Conservation (phyloP, 305 asterid species). For the Fraxinus latifolia region DNA sequence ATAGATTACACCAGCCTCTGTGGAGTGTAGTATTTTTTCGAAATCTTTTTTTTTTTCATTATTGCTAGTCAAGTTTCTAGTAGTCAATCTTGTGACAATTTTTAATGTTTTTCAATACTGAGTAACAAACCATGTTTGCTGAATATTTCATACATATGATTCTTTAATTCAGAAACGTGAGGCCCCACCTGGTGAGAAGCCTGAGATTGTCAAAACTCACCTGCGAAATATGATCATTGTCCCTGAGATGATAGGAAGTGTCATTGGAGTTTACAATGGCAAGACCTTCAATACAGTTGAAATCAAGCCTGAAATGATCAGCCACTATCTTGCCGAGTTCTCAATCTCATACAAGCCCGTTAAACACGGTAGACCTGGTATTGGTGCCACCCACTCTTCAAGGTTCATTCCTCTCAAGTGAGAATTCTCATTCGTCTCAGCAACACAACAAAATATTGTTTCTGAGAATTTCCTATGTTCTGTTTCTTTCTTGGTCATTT, state of each 20-base stretch:
- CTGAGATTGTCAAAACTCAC: slow-evolving; percentile 69
- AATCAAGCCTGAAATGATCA: slow-evolving; percentile 84
- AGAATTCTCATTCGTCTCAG: background rate
- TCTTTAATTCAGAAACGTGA: slow-evolving; percentile 59
- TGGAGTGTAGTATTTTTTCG: background rate
- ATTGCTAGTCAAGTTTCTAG: background rate
- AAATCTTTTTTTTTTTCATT: background rate
- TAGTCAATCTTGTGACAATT: background rate
- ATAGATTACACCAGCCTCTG: background rate
- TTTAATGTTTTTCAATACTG: background rate
- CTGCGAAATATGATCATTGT: slow-evolving; percentile 77
- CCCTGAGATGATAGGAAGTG: slow-evolving; percentile 92
- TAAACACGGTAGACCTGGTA: too few species aligned
- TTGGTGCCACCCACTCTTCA: too few species aligned
- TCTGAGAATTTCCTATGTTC: background rate
- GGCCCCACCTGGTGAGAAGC: slow-evolving; percentile 80
- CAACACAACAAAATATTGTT: background rate
- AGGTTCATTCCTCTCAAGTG: too few species aligned
- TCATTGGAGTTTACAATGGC: slow-evolving; percentile 79
- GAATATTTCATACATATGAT: background rate
- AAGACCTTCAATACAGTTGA: slow-evolving; percentile 77
- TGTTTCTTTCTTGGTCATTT: slow-evolving; percentile 15
- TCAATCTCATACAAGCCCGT: slow-evolving; percentile 56
- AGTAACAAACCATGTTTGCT: background rate
- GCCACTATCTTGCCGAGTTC: slow-evolving; percentile 83